Evolutionary conservation across 371 early-diverging fungal species (phyloP).

Genomic region (Lichtheimia hyalospora): DNA sequence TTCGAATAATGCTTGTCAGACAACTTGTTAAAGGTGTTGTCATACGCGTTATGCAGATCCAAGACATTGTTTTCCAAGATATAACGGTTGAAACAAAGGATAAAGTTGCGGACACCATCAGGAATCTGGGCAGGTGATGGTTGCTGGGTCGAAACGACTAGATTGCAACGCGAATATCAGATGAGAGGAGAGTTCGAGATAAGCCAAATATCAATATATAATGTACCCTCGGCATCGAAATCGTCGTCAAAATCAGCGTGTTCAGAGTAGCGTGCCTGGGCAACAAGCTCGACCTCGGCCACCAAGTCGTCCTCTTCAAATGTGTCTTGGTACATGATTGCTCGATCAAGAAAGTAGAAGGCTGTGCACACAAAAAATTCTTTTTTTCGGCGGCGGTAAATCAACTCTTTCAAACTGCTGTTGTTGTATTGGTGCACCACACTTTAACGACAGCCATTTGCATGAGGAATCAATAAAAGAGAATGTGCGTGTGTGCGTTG

Average conservation of each 20-base stretch:
- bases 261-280: slow-evolving; percentile 45
- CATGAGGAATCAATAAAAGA: no score
- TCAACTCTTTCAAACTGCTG: no score
- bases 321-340: slow-evolving; percentile 64
- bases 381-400: not conserved
- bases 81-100: slow-evolving; percentile 79
- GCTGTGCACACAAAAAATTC: no score
- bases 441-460: no score
- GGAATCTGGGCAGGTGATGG: slow-evolving; percentile 67
- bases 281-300: slow-evolving; percentile 83
- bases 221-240: slow-evolving; percentile 45
- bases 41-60: slow-evolving; percentile 88
- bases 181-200: no score
- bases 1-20: slow-evolving; percentile 92
- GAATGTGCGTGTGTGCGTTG: no score
- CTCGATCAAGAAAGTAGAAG: no score
- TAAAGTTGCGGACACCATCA: slow-evolving; percentile 82
- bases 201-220: not conserved
- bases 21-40: slow-evolving; percentile 87
- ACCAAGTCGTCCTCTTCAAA: slow-evolving; percentile 82
- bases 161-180: not conserved
- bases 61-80: slow-evolving; percentile 77
- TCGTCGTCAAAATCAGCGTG: slow-evolving; percentile 59
- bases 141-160: slow-evolving; percentile 34
- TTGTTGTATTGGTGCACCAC: no score